A percentile compares a stretch with the other conserved stretches of the same genome.
Conservation (phyloP, 2,329 filamentous ascomycete genomes). For the Onygenales sp. region DNA sequence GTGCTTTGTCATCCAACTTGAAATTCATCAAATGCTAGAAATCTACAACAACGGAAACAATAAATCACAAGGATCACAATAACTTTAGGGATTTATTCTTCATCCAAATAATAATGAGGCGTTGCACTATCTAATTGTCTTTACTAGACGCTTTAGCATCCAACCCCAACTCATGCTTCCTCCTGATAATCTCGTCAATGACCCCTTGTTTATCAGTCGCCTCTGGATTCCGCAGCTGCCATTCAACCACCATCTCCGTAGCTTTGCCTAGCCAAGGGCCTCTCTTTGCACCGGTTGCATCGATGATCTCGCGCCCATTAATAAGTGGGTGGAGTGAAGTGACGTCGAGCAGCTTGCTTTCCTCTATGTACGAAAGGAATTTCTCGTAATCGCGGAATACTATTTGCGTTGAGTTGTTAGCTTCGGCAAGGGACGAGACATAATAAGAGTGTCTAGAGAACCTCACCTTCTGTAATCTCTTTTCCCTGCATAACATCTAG, state of each 20-base stretch:
- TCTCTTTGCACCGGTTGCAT: conserved; percentile 54
- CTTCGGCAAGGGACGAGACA: background rate
- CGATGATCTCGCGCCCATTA: conserved; percentile 64
- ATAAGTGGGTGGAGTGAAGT: conserved; percentile 55
- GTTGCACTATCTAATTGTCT: background rate
- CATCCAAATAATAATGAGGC: background rate
- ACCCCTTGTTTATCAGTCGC: conserved; percentile 49
- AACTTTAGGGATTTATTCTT: background rate
- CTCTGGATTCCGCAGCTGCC: conserved; percentile 76
- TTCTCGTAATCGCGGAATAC: conserved; percentile 42
- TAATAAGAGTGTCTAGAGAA: background rate
- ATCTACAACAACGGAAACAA: background rate
- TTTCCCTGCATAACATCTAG: conserved; percentile 27
- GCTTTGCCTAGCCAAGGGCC: conserved; percentile 78
- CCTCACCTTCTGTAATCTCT: conserved; percentile 23
- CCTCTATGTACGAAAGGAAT: conserved; percentile 44
- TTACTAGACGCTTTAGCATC: conserved; percentile 5
- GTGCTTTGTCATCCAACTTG: too few relatives aligned
- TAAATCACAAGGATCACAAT: background rate
- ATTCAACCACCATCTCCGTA: conserved; percentile 69
- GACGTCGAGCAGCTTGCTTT: conserved; percentile 40
- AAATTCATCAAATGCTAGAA: background rate
- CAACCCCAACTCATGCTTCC: conserved; percentile 42
- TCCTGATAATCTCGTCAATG: conserved; percentile 49
- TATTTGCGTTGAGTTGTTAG: conserved; percentile 8